These are phyloP conservation scores for Leccinum subgranulosum DNA, from an alignment of 768 basidiomycete genomes.

Conservation along the genomic window DNA sequence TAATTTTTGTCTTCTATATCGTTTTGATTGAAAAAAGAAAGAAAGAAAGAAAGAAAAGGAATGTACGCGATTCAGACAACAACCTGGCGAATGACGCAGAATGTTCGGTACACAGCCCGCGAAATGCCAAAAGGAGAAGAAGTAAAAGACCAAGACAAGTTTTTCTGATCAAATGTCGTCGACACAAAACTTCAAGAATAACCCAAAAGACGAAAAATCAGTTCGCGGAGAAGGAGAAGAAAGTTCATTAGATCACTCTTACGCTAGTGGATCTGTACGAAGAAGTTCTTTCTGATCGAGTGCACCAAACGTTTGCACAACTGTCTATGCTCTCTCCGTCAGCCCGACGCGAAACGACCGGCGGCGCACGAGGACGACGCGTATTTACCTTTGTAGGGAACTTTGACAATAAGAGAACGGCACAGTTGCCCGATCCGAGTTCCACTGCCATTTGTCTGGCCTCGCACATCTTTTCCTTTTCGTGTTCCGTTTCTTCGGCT, in stretches of 20 bases:
- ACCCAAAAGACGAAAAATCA: not conserved
- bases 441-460: not conserved
- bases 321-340: not conserved
- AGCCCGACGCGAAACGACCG: not conserved
- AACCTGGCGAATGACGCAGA: not conserved
- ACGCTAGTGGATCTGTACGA: not conserved
- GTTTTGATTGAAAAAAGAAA: not conserved
- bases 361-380: not conserved
- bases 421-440: not conserved
- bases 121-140: slow-evolving; percentile 4
- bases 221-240: not conserved
- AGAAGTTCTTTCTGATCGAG: not conserved
- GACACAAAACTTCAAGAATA: not conserved
- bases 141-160: not conserved
- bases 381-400: not conserved
- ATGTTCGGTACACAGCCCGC: slow-evolving; percentile 22
- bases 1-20: not conserved
- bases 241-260: not conserved
- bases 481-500: not conserved
- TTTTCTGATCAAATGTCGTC: not conserved
- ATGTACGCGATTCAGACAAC: slow-evolving; percentile 1
- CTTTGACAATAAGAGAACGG: not conserved
- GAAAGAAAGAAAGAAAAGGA: not conserved
- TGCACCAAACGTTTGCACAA: not conserved
- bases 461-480: not conserved